Evolutionary conservation across 2,329 filamentous ascomycete species (phyloP).

Genomic region (Drechslerella coelobrocha): DNA sequence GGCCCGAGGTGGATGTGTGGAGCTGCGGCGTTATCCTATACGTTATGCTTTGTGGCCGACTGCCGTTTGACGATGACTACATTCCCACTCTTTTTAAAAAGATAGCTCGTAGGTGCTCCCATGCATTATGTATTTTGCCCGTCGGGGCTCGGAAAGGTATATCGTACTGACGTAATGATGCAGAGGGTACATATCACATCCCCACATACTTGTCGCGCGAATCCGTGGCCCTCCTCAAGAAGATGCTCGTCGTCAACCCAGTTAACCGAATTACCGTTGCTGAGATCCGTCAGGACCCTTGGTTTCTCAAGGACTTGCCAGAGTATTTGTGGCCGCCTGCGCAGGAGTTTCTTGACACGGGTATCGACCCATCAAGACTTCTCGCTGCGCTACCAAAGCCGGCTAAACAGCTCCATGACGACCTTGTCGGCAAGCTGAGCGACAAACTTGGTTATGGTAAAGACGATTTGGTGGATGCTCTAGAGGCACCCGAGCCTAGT

Average conservation of each 20-base stretch:
- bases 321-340: slow-evolving; percentile 84
- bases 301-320: slow-evolving; percentile 88
- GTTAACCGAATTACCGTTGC: slow-evolving; percentile 92
- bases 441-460: slow-evolving; percentile 98
- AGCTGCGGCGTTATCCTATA: slow-evolving; percentile 92
- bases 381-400: slow-evolving; percentile 72
- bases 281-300: slow-evolving; percentile 89
- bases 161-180: slow-evolving; percentile 17
- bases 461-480: slow-evolving; percentile 90
- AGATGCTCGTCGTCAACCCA: slow-evolving; percentile 93
- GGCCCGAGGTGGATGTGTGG: slow-evolving; percentile 98
- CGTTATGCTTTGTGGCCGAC: slow-evolving; percentile 77
- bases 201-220: slow-evolving; percentile 89
- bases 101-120: slow-evolving; percentile 71
- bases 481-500: slow-evolving; percentile 89
- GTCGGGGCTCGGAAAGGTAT: slow-evolving; percentile 7
- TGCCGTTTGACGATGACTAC: slow-evolving; percentile 98
- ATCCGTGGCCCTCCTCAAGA: slow-evolving; percentile 80
- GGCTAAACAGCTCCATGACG: slow-evolving; percentile 87
- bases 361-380: slow-evolving; percentile 83
- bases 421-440: slow-evolving; percentile 92
- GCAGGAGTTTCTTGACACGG: slow-evolving; percentile 91
- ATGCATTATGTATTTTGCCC: background rate
- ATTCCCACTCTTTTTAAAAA: slow-evolving; percentile 98
- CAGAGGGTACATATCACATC: slow-evolving; percentile 80